Conservation (phyloP, 2,329 filamentous ascomycete genomes). For the Stagonosporopsis chrysanthemi region DNA sequence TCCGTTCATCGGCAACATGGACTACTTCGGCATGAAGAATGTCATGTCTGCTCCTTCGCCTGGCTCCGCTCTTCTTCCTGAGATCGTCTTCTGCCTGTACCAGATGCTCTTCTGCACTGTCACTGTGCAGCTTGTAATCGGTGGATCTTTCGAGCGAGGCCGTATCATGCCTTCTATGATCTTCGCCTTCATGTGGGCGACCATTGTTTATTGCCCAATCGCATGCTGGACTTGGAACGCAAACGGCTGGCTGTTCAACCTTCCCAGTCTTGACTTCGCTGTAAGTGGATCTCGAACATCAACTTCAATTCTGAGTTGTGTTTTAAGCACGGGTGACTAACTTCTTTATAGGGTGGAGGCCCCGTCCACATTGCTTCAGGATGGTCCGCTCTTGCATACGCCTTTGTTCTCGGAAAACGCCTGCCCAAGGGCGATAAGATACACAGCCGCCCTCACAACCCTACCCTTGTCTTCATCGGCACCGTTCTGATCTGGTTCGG, state of each 20-base stretch:
- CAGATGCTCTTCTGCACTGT: conserved; percentile 69
- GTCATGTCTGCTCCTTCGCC: conserved; percentile 67
- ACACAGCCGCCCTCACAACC: conserved; percentile 67
- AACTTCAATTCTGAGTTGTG: neutral
- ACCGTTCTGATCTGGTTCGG: conserved; percentile 72
- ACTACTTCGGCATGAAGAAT: conserved; percentile 68
- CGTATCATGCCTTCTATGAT: conserved; percentile 69
- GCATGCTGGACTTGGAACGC: conserved; percentile 73
- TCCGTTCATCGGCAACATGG: conserved; percentile 69
- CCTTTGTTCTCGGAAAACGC: conserved; percentile 68
- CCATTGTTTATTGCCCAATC: conserved; percentile 69
- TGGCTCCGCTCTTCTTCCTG: conserved; percentile 64
- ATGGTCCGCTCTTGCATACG: conserved; percentile 69
- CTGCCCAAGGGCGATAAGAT: conserved; percentile 57
- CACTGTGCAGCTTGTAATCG: conserved; percentile 70
- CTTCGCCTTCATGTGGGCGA: conserved; percentile 70
- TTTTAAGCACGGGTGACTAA: no score
- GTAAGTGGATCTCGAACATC: conserved; percentile 29
- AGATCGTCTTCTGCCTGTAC: conserved; percentile 72
- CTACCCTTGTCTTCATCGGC: conserved; percentile 68
- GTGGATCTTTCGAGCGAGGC: conserved; percentile 70
- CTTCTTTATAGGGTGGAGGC: conserved; percentile 55
- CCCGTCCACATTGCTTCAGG: conserved; percentile 71
- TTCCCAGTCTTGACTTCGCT: conserved; percentile 67
- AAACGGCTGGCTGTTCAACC: conserved; percentile 69